Evolutionary conservation across 1,139 yeast species (phyloP).

Genomic region (Lodderomyces jiufengensis): DNA sequence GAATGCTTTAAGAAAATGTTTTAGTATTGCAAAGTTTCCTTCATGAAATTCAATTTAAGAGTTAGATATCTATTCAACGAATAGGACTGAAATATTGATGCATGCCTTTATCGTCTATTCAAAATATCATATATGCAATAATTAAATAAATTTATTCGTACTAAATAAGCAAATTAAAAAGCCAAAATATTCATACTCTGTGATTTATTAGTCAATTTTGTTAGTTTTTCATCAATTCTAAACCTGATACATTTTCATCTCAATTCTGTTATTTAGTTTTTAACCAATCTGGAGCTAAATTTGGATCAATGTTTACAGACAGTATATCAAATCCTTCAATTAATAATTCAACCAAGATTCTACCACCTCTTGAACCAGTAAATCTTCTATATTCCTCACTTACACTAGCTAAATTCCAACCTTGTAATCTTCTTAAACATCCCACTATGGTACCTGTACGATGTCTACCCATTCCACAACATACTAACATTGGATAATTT

Average conservation of each 20-base stretch:
- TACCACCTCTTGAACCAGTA: slow-evolving; percentile 88
- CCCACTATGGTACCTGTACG: slow-evolving; percentile 96
- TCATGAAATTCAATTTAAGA: no score
- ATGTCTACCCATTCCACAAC: slow-evolving; percentile 98
- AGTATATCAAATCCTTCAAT: slow-evolving; percentile 78
- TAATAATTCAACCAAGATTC: slow-evolving; percentile 83
- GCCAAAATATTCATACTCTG: no score
- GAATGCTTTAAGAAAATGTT: no score
- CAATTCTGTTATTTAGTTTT: slow-evolving; percentile 3
- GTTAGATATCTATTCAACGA: no score
- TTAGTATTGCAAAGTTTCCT: no score
- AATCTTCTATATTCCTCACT: slow-evolving; percentile 92
- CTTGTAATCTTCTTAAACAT: slow-evolving; percentile 82
- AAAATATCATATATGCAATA: no score
- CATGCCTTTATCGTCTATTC: no score
- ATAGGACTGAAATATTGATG: no score
- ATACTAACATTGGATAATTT: slow-evolving; percentile 81
- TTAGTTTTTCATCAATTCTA: no score
- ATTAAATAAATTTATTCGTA: no score
- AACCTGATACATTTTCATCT: neutral
- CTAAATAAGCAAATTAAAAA: no score
- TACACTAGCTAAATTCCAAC: slow-evolving; percentile 93
- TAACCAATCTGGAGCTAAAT: slow-evolving; percentile 16
- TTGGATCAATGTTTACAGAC: slow-evolving; percentile 44
- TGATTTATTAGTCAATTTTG: no score